phyloP scores from a whole-genome alignment of 208 protist species.

The Leishmania lainsoni region DNA sequence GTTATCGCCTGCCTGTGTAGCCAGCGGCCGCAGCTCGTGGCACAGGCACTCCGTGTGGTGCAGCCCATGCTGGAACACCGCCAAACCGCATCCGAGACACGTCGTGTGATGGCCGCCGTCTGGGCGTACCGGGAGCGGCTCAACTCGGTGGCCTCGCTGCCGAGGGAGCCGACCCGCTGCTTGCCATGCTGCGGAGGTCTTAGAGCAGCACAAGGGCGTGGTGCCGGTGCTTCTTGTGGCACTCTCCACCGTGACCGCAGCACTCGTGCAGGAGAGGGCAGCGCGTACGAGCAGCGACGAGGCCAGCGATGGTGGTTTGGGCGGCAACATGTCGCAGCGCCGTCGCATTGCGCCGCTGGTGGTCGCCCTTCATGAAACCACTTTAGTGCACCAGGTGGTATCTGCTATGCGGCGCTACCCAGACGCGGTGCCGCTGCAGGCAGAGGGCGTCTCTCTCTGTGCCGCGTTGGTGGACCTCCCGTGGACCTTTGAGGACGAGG shows the following conservation, averaged over 20 bases:
- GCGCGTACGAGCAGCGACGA: not conserved
- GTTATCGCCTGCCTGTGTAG: conserved; percentile 46
- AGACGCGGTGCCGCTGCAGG: conserved; percentile 34
- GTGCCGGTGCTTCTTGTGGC: conserved; percentile 22
- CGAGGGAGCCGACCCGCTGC: conserved; percentile 9
- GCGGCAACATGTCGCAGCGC: not conserved
- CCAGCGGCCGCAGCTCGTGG: conserved; percentile 48
- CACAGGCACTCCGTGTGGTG: conserved; percentile 47
- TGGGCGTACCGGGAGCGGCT: conserved; percentile 1
- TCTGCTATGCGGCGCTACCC: conserved; percentile 40
- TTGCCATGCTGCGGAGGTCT: conserved; percentile 24
- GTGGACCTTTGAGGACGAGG: conserved; percentile 10
- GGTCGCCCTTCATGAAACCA: conserved; percentile 32
- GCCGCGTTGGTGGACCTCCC: conserved; percentile 43
- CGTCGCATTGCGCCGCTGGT: conserved; percentile 14
- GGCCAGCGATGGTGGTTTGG: not conserved
- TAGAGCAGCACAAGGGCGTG: conserved; percentile 18
- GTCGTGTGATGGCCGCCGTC: conserved; percentile 27
- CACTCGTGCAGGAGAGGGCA: conserved; percentile 14
- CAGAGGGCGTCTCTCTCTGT: conserved; percentile 42
- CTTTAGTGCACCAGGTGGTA: conserved; percentile 43
- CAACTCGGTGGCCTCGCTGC: not conserved
- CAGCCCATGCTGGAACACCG: conserved; percentile 50
- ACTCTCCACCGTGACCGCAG: conserved; percentile 17
- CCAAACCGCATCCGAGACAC: conserved; percentile 52